phyloP scores from a whole-genome alignment of 1,139 yeast species.

The Candida sp. region DNA sequence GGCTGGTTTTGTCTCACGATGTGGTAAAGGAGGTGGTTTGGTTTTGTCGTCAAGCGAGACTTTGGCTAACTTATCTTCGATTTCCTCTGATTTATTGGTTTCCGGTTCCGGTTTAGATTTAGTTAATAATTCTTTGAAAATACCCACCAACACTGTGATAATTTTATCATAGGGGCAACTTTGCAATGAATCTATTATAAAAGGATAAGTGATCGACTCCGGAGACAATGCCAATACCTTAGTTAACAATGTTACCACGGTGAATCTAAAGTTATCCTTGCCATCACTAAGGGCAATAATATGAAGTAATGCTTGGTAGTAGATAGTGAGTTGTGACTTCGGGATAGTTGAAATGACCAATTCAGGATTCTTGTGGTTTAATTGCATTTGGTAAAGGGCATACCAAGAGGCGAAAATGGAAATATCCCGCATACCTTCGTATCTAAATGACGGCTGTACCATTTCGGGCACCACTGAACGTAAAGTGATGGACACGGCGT shows the following conservation, averaged over 20 bases:
- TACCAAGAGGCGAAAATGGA: constrained; percentile 41
- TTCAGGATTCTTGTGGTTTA: constrained; percentile 16
- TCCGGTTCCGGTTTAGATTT: constrained; percentile 11
- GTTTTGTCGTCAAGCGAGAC: constrained; percentile 2
- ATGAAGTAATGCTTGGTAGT: constrained; percentile 31
- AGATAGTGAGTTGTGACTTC: constrained; percentile 24
- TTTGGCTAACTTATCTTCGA: constrained; percentile 6
- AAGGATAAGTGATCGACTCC: constrained; percentile 55
- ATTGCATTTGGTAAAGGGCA: constrained; percentile 23
- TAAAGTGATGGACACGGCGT: constrained; percentile 31
- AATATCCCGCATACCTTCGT: constrained; percentile 25
- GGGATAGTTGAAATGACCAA: constrained; percentile 33
- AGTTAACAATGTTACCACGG: constrained; percentile 47
- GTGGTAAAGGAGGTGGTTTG: constrained; percentile 17
- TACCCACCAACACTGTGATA: constrained; percentile 57
- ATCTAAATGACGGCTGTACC: constrained; percentile 23
- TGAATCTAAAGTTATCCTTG: constrained; percentile 19
- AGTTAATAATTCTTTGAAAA: constrained; percentile 61
- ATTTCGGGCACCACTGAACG: constrained; percentile 35
- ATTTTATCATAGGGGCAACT: constrained; percentile 66
- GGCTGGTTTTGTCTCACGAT: constrained; percentile 9
- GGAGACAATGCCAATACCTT: constrained; percentile 54
- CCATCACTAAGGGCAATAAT: constrained; percentile 15
- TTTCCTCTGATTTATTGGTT: no score
- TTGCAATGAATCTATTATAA: constrained; percentile 60